Conservation (phyloP, 2,329 filamentous ascomycete species). For the Microcyclospora pomicola region DNA sequence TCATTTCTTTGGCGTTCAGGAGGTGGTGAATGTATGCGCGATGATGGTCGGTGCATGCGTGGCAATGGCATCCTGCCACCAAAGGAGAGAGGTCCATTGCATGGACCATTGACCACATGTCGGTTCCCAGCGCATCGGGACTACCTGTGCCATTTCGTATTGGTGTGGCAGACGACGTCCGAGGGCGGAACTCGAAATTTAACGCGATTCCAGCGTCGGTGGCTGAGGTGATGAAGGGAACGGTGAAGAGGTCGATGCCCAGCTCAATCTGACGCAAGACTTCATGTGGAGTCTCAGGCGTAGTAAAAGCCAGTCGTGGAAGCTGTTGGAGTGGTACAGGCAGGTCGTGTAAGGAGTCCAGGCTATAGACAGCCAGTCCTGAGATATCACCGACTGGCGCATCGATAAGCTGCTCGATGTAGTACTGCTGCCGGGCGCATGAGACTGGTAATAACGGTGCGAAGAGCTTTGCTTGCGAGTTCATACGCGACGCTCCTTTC, state of each 20-base stretch:
- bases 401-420: constrained; percentile 60
- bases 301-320: constrained; percentile 61
- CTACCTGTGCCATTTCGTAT: constrained; percentile 4
- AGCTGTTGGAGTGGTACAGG: constrained; percentile 46
- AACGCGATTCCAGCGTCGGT: constrained; percentile 81
- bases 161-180: background rate
- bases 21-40: constrained; percentile 79
- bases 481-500: constrained; percentile 1
- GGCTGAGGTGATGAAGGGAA: constrained; percentile 58
- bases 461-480: constrained; percentile 39
- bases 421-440: constrained; percentile 62
- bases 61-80: constrained; percentile 54
- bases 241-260: constrained; percentile 66
- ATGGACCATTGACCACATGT: constrained; percentile 60
- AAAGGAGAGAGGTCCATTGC: constrained; percentile 51
- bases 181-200: constrained; percentile 55
- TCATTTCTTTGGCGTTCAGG: constrained; percentile 84
- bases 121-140: constrained; percentile 48
- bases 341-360: constrained; percentile 54
- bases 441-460: constrained; percentile 60
- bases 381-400: constrained; percentile 44
- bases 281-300: constrained; percentile 57
- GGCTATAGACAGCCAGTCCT: constrained; percentile 66
- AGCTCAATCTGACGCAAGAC: constrained; percentile 61
- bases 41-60: constrained; percentile 72